These are phyloP conservation scores for Gaeumannomyces sp. DNA, from an alignment of 2,329 filamentous ascomycete species.

Conservation along the genomic window DNA sequence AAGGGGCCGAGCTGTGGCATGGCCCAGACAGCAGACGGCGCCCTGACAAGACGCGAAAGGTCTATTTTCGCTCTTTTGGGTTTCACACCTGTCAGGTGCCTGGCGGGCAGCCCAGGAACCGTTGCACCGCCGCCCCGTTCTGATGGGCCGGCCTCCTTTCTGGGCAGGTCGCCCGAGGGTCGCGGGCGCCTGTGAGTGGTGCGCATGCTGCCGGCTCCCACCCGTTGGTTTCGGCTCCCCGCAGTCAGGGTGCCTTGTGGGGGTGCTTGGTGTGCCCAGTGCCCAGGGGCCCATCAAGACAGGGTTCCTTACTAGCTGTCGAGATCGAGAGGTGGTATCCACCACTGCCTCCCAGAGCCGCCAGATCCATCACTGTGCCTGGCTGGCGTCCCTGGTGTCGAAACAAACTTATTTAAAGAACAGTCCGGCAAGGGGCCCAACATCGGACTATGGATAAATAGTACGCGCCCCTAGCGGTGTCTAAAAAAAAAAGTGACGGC, in stretches of 20 bases:
- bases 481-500: background rate
- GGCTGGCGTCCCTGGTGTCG: background rate
- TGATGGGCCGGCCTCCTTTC: background rate
- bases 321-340: background rate
- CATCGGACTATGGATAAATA: background rate
- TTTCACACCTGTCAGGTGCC: background rate
- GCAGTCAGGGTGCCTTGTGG: background rate
- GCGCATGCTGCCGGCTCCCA: background rate
- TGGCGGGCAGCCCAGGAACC: background rate
- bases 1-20: background rate
- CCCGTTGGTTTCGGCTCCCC: background rate
- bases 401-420: conserved; percentile 1
- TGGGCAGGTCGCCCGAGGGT: background rate
- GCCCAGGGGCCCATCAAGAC: too few relatives aligned
- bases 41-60: background rate
- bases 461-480: background rate
- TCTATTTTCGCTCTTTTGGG: background rate
- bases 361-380: background rate
- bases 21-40: background rate
- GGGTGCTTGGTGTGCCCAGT: background rate
- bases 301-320: background rate
- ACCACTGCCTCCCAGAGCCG: background rate
- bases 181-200: background rate
- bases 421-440: background rate
- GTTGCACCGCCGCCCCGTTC: background rate